phyloP scores from a whole-genome alignment of 2,329 filamentous ascomycete species.

The Calonectria hawksworthii region DNA sequence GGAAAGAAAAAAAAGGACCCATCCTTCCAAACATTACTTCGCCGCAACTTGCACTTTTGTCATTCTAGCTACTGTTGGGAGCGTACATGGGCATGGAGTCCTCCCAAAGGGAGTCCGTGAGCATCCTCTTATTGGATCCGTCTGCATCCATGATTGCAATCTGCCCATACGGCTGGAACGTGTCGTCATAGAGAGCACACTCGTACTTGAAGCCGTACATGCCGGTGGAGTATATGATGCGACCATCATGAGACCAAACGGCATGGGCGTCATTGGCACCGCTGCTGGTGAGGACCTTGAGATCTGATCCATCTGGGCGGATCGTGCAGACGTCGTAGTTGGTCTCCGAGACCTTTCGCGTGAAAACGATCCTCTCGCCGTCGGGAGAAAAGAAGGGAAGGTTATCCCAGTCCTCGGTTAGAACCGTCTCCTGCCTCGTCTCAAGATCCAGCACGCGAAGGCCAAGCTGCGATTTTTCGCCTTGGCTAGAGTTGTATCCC shows the following conservation, averaged over 20 bases:
- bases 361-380: background rate
- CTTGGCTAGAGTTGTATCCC: background rate
- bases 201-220: background rate
- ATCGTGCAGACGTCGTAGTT: conserved; percentile 1
- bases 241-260: background rate
- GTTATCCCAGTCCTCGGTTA: background rate
- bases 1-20: background rate
- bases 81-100: background rate
- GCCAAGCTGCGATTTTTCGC: background rate
- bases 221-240: background rate
- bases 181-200: background rate
- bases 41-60: rapidly evolving
- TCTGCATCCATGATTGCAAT: background rate
- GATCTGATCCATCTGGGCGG: background rate
- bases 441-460: background rate
- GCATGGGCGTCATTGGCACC: background rate
- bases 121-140: background rate
- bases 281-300: background rate
- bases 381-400: background rate
- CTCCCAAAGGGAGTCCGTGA: background rate
- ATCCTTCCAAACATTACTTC: background rate
- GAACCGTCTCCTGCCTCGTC: background rate
- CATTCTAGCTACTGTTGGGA: background rate
- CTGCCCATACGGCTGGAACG: background rate
- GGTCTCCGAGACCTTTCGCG: background rate